Base-by-base conservation (phyloP, 768 basidiomycete genomes). In the Vishniacozyma victoriae region DNA sequence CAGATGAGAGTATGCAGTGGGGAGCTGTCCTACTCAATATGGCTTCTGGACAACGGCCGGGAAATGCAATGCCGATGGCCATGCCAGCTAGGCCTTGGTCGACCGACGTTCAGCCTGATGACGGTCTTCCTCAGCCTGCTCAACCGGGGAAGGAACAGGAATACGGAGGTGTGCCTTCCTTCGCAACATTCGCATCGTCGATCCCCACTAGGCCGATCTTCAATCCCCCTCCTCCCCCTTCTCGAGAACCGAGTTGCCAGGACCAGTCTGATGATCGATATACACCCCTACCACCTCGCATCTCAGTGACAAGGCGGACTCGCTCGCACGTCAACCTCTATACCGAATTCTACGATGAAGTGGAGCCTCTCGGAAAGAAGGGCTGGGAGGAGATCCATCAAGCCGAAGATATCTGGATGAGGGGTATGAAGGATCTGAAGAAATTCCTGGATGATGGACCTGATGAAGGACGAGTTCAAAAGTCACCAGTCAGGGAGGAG, bases 1-100 rank as follows among this genome's bases (percentile, higher is more conserved):
- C 62, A 2, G 47, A 46, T 42, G 57, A 59, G 41, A 54, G 51
- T 41, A 29, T 64, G 11, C 52, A 61, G 13, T 64, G 59, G 62
- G 57, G 62, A 6, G 48, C 48, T 3, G 29, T 56, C 1, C 42
- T 64, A 20, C 54, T 60, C 50, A 38, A 33, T 13, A 56, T 64
- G 54, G 56, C 60, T n/a, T n/a, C n/a, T n/a, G 6, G 35, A 20
- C 3, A 15, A 25, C 50, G 36, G 16, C 50, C 18, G 37, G 18
- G n/a, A n/a, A n/a, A n/a, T n/a, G n/a, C n/a, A n/a, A n/a, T n/a
- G n/a, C n/a, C n/a, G n/a, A n/a, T n/a, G n/a, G n/a, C n/a, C n/a
- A n/a, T n/a, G n/a, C n/a, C n/a, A n/a, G n/a, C n/a, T n/a, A n/a
- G n/a, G n/a, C n/a, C n/a, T n/a, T n/a, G n/a, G n/a, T n/a, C n/a